Conservation (phyloP, 805 yeast species). For the Priceomyces fermenticarens region DNA sequence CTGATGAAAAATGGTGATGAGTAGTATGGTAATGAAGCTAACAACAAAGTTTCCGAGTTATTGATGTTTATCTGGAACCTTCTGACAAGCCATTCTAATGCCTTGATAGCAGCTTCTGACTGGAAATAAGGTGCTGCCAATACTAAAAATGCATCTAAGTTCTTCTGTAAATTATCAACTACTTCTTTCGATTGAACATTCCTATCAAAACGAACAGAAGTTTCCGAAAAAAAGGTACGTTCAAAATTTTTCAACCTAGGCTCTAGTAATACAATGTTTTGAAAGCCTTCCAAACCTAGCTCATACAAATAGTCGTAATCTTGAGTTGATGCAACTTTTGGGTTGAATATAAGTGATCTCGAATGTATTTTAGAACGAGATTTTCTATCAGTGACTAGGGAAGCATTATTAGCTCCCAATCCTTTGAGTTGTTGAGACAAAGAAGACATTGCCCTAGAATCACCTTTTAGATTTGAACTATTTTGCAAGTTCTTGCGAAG, state of each 20-base stretch:
- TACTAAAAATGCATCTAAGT: conserved; percentile 70
- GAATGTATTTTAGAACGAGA: conserved; percentile 83
- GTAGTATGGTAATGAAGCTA: conserved; percentile 80
- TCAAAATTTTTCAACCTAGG: conserved; percentile 70
- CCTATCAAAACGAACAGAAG: conserved; percentile 78
- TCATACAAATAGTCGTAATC: conserved; percentile 81
- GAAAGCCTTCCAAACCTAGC: conserved; percentile 71
- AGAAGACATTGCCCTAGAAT: conserved; percentile 39
- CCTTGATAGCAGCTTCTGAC: conserved; percentile 70
- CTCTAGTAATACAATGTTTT: conserved; percentile 69
- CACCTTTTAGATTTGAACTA: too few species aligned
- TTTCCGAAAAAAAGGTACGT: conserved; percentile 74
- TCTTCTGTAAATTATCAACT: conserved; percentile 66
- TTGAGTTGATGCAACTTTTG: conserved; percentile 89
- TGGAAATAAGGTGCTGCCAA: conserved; percentile 75
- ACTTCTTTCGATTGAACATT: conserved; percentile 78
- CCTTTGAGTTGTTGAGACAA: conserved; percentile 80
- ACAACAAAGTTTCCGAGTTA: conserved; percentile 68
- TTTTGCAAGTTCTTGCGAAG: neutral
- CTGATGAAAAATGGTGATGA: conserved; percentile 70
- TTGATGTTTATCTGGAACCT: conserved; percentile 82
- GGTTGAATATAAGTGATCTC: conserved; percentile 80
- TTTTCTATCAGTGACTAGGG: conserved; percentile 83
- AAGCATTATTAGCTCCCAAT: conserved; percentile 60
- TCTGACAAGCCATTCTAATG: conserved; percentile 93